Evolutionary conservation across 176 grass and related monocot species (phyloP).

Genomic region (Lolium rigidum): DNA sequence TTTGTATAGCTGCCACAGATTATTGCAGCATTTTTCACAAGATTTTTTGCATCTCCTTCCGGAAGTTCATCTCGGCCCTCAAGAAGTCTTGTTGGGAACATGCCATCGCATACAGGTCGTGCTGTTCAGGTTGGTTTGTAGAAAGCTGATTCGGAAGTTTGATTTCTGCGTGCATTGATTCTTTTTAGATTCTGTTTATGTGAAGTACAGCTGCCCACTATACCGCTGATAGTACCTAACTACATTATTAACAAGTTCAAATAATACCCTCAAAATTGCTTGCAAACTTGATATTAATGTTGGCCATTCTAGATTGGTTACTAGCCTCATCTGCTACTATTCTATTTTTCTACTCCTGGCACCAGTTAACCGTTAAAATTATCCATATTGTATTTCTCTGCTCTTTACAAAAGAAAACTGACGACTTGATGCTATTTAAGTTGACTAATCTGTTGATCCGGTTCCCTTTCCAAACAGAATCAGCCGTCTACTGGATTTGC

Average conservation of each 20-base stretch:
- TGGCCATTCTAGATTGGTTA: slow-evolving; percentile 6
- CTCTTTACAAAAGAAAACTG: slow-evolving; percentile 13
- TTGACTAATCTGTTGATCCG: slow-evolving; percentile 6
- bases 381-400: slow-evolving; percentile 6
- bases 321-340: slow-evolving; percentile 20
- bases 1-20: slow-evolving; percentile 58
- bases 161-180: slow-evolving; percentile 12
- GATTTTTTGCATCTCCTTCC: slow-evolving; percentile 52
- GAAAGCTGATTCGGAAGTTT: slow-evolving; percentile 20
- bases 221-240: neutral
- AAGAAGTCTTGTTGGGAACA: slow-evolving; percentile 57
- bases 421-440: slow-evolving; percentile 30
- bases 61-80: slow-evolving; percentile 47
- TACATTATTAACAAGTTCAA: slow-evolving; percentile 3
- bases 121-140: slow-evolving; percentile 55
- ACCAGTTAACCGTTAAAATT: neutral
- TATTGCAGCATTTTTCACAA: slow-evolving; percentile 64
- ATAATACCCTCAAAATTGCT: neutral
- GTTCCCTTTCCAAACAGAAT: slow-evolving; percentile 49
- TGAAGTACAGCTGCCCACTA: neutral
- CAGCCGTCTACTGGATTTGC: slow-evolving; percentile 43
- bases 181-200: slow-evolving; percentile 8
- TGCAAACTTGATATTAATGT: slow-evolving; percentile 11
- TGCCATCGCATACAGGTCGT: slow-evolving; percentile 40
- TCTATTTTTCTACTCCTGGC: slow-evolving; percentile 19